Percentiles rank a stretch among this genome's conserved stretches.
phyloP scores from a whole-genome alignment of 495 filamentous ascomycete genomes.

The Amorphotheca resinae region DNA sequence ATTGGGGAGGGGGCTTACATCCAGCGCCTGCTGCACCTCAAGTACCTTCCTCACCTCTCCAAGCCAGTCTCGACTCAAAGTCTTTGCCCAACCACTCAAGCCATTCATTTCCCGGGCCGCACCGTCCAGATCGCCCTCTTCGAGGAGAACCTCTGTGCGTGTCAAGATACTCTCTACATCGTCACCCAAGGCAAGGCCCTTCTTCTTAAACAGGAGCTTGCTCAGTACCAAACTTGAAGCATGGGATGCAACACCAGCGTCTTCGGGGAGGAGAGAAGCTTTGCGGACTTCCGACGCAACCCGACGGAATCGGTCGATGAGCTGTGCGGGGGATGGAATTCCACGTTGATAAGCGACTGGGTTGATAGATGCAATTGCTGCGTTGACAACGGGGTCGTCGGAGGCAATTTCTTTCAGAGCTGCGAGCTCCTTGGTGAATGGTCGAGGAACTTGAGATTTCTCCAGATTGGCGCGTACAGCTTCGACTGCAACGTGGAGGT shows the following conservation, averaged over 20 bases:
- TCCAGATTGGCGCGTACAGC: constrained; percentile 75
- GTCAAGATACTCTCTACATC: constrained; percentile 92
- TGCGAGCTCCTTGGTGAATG: constrained; percentile 82
- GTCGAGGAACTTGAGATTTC: constrained; percentile 57
- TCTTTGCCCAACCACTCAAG: constrained; percentile 86
- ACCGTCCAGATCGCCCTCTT: constrained; percentile 82
- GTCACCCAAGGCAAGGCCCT: constrained; percentile 70
- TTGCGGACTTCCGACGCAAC: constrained; percentile 92
- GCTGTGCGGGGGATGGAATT: constrained; percentile 65
- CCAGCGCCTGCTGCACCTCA: constrained; percentile 90
- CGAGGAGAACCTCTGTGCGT: constrained; percentile 72
- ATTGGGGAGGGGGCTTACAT: constrained; percentile 46
- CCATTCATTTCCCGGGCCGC: constrained; percentile 93
- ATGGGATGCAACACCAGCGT: constrained; percentile 88
- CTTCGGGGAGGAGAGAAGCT: constrained; percentile 77
- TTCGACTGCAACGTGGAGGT: constrained; percentile 88
- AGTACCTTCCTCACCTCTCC: constrained; percentile 75
- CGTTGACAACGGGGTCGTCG: constrained; percentile 71
- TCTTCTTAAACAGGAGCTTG: constrained; percentile 89
- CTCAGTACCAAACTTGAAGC: constrained; percentile 77
- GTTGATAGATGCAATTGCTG: constrained; percentile 89
- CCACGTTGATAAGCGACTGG: constrained; percentile 88
- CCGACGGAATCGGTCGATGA: constrained; percentile 90
- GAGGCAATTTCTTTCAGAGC: constrained; percentile 84
- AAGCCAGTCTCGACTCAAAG: constrained; percentile 84